Evolutionary conservation across 768 basidiomycete genomes (phyloP).

Genomic region (Podaxis sp.): DNA sequence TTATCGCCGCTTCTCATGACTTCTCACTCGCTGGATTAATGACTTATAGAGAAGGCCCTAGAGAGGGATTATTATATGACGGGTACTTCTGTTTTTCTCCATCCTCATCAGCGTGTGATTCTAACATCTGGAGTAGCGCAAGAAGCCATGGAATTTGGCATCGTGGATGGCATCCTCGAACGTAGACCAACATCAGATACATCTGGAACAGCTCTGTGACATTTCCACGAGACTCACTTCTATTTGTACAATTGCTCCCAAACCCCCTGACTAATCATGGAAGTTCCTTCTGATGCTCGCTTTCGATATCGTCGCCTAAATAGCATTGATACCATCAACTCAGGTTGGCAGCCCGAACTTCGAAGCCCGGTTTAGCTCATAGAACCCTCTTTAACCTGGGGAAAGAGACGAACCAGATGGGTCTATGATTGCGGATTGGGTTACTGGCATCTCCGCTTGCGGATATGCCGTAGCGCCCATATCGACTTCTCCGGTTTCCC

Average conservation of each 20-base stretch:
- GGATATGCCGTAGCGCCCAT: conserved; percentile 6
- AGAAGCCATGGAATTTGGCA: conserved; percentile 88
- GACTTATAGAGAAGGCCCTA: conserved; percentile 71
- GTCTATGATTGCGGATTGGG: neutral
- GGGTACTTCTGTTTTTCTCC: conserved; percentile 40
- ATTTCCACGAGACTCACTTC: conserved; percentile 9
- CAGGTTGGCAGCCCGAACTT: neutral
- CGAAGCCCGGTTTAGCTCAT: neutral
- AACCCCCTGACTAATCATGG: neutral
- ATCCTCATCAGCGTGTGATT: conserved; percentile 21
- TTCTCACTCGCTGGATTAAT: conserved; percentile 20
- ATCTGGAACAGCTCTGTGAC: conserved; percentile 9
- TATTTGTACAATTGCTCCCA: conserved; percentile 11
- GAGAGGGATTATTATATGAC: conserved; percentile 98
- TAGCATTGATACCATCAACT: conserved; percentile 3
- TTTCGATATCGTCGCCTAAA: neutral
- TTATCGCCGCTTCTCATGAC: conserved; percentile 12
- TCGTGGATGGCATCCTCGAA: conserved; percentile 90
- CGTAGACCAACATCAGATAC: conserved; percentile 54
- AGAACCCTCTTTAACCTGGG: neutral
- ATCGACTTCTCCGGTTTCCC: neutral
- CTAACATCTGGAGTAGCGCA: conserved; percentile 50
- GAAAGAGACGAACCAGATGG: neutral
- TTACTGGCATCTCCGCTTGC: neutral
- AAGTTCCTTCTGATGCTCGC: neutral